Base-by-base conservation (phyloP, 805 yeast species). In the Schizosaccharomyces japonicus region DNA sequence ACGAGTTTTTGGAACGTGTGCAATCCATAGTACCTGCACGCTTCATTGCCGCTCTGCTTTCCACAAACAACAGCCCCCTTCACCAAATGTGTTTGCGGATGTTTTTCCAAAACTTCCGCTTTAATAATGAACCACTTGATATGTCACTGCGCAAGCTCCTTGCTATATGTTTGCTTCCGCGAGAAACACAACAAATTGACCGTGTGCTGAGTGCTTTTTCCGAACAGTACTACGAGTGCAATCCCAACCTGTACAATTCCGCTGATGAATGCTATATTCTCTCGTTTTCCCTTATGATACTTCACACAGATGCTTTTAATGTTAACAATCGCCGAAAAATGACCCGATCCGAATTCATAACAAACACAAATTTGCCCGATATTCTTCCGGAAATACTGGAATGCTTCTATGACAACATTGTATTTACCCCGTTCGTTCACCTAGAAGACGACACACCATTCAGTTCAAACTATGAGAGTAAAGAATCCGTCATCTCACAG, bases 181-280 rank as follows among this genome's bases (percentile, higher is more conserved):
- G 66, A 51, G 90, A 80, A 55, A 65, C 82, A 0, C 87, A 80
- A 57, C 85, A 79, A 56, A 79, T 79, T 46, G 87, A 80, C 54
- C 63, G 84, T 44, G 67, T 76, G 3, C 60, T 79, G 40, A 71
- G 70, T 48, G 67, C 68, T 29, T 76, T 80, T 58, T 69, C 80
- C 7, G 57, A 56, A 28, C 65, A 69, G 23, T 80, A 73, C 57
- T 66, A 66, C 50, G 56, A 60, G 26, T 67, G 62, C 49, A 69
- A 71, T 50, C 64, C 64, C 0, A 55, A 55, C 7, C 47, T 65
- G 5, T 69, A 64, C 30, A 47, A 19, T 13, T 56, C 58, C n/a
- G 53, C 54, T 1, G 80, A 76, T 49, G 73, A 74, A 40, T 72
- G 78, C 6, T 76, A 78, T 55, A 71, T 76, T 44, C 56, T 78